A percentile compares a stretch with the other conserved stretches of the same genome.
These are phyloP conservation scores for Kregervanrija pseudodelftensis DNA, from an alignment of 805 yeast species.

Conservation along the genomic window DNA sequence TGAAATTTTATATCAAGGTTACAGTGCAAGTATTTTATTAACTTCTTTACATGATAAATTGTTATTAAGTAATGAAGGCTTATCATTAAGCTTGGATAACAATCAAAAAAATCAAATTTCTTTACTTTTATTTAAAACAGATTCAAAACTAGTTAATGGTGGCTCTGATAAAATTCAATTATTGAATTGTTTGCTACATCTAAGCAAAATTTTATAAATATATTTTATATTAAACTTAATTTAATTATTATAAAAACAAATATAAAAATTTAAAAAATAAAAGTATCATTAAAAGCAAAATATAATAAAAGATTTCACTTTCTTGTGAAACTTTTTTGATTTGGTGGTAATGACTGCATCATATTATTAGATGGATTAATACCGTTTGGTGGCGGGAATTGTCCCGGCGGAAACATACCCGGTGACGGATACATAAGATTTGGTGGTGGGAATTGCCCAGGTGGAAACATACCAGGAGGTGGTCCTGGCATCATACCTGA, in stretches of 20 bases:
- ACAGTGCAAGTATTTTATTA: constrained; percentile 25
- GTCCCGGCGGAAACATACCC: constrained; percentile 1
- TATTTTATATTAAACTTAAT: not conserved
- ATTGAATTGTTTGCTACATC: constrained; percentile 51
- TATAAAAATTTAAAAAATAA: not conserved
- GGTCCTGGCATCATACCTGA: constrained; percentile 2
- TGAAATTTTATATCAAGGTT: constrained; percentile 26
- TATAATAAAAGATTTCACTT: not conserved
- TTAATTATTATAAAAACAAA: not conserved
- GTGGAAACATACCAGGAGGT: constrained; percentile 8
- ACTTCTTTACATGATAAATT: constrained; percentile 27
- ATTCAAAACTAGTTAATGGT: constrained; percentile 70
- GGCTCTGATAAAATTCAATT: constrained; percentile 84
- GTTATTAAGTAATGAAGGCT: constrained; percentile 23
- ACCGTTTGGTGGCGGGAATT: constrained; percentile 3
- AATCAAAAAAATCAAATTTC: constrained; percentile 61
- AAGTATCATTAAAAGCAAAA: not conserved
- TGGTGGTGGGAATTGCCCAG: constrained; percentile 4
- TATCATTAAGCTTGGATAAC: constrained; percentile 44
- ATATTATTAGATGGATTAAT: not conserved
- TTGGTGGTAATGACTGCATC: not conserved
- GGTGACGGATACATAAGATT: constrained; percentile 2
- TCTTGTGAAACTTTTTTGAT: not conserved
- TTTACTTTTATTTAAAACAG: constrained; percentile 61
- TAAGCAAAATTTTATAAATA: constrained; percentile 33